These are phyloP conservation scores for Cercophora sp. DNA, from an alignment of 495 filamentous ascomycete genomes.

Conservation along the genomic window DNA sequence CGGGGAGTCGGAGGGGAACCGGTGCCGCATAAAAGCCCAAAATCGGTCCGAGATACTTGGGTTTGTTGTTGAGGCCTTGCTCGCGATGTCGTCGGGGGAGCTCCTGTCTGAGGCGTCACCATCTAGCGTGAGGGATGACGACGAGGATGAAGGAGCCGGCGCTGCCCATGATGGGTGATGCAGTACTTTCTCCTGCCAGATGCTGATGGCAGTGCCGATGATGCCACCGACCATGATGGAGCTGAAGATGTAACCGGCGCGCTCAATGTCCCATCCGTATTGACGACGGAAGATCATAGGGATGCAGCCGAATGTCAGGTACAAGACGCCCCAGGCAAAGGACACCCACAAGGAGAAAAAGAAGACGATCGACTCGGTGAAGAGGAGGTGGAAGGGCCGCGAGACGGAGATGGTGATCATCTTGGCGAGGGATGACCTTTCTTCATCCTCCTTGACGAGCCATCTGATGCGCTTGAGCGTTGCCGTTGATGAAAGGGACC, in stretches of 20 bases:
- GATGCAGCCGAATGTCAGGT: conserved; percentile 75
- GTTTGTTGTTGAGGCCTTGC: too few species aligned
- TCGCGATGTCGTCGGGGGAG: conserved; percentile 16
- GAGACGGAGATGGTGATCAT: conserved; percentile 76
- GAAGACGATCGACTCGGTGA: conserved; percentile 91
- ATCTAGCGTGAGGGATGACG: conserved; percentile 17
- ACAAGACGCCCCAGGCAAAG: conserved; percentile 87
- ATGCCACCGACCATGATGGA: conserved; percentile 66
- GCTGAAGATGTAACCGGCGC: conserved; percentile 67
- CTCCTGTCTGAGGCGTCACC: conserved; percentile 1
- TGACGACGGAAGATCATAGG: conserved; percentile 71
- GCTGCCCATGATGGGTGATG: conserved; percentile 37
- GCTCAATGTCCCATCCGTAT: conserved; percentile 64
- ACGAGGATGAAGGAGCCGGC: not conserved
- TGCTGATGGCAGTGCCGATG: conserved; percentile 66
- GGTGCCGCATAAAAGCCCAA: conserved; percentile 36
- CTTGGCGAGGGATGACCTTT: conserved; percentile 60
- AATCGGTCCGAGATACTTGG: conserved; percentile 6
- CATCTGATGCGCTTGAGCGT: conserved; percentile 65
- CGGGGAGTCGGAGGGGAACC: conserved; percentile 51
- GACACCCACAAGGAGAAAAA: conserved; percentile 90
- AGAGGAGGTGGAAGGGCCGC: conserved; percentile 79
- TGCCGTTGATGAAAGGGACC: conserved; percentile 18
- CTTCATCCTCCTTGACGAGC: conserved; percentile 81
- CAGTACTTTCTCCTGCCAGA: conserved; percentile 61